Conservation (phyloP, 768 basidiomycete genomes). For the Gloeopeniophorella convolvens region DNA sequence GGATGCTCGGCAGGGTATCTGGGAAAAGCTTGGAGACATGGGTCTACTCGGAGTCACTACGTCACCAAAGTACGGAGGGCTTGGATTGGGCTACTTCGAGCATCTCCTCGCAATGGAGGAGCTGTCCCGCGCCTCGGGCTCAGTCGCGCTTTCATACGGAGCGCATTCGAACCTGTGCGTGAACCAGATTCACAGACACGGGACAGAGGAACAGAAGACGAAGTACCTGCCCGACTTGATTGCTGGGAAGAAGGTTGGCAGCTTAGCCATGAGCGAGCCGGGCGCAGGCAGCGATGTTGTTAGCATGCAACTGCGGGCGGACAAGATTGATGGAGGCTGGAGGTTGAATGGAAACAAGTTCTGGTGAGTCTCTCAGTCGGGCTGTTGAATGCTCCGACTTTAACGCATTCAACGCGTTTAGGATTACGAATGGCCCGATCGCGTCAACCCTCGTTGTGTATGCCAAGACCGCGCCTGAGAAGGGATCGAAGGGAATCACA, state of each 20-base stretch:
- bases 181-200: constrained; percentile 69
- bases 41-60: constrained; percentile 88
- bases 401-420: constrained; percentile 25
- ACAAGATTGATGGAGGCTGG: constrained; percentile 72
- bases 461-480: constrained; percentile 76
- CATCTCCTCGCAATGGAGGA: constrained; percentile 95
- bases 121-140: constrained; percentile 83
- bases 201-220: constrained; percentile 73
- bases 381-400: background rate
- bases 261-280: constrained; percentile 91
- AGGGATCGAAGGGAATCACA: constrained; percentile 84
- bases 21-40: constrained; percentile 89
- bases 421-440: constrained; percentile 93
- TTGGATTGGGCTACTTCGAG: constrained; percentile 77
- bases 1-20: constrained; percentile 53
- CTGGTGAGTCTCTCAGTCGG: constrained; percentile 50
- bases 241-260: constrained; percentile 76
- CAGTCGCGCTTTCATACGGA: constrained; percentile 87
- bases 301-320: constrained; percentile 81
- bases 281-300: constrained; percentile 95
- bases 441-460: constrained; percentile 92
- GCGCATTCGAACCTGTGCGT: constrained; percentile 88
- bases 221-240: constrained; percentile 82
- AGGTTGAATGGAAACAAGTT: constrained; percentile 87
- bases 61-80: constrained; percentile 71